Percentiles rank a stretch among this genome's conserved stretches.
phyloP scores from a whole-genome alignment of 805 yeast species.

The Kluyveromyces siamensis region DNA sequence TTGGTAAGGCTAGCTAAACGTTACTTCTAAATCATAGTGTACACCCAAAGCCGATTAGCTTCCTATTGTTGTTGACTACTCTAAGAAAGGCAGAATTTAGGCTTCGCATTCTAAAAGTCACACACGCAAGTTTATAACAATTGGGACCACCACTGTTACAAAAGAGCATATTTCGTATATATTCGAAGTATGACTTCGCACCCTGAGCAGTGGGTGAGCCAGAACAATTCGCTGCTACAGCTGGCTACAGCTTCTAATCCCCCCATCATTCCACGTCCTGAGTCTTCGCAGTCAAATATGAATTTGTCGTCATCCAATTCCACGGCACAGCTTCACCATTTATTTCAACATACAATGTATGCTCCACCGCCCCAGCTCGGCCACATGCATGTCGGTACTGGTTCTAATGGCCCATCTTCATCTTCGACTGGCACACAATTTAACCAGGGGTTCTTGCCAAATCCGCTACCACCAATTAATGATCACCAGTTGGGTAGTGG shows the following conservation, averaged over 20 bases:
- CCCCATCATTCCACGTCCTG: conserved; percentile 2
- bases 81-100: not conserved
- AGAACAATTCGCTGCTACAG: conserved; percentile 2
- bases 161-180: not conserved
- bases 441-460: conserved; percentile 2
- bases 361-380: conserved; percentile 1
- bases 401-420: not conserved
- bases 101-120: no score
- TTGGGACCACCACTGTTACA: not conserved
- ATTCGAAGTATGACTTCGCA: conserved; percentile 1
- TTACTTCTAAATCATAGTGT: not conserved
- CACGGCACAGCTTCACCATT: conserved; percentile 1
- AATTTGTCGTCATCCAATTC: conserved; percentile 3
- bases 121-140: not conserved
- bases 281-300: conserved; percentile 1
- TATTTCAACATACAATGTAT: conserved; percentile 1
- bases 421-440: conserved; percentile 2
- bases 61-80: not conserved
- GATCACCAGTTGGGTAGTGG: conserved; percentile 4
- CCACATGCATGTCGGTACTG: conserved; percentile 7
- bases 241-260: conserved; percentile 1
- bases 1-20: not conserved
- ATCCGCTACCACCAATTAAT: conserved; percentile 5
- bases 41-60: no score
- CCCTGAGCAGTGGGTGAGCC: conserved; percentile 1